Conservation (phyloP, 306 rosid genomes). For the Sindora glabra region DNA sequence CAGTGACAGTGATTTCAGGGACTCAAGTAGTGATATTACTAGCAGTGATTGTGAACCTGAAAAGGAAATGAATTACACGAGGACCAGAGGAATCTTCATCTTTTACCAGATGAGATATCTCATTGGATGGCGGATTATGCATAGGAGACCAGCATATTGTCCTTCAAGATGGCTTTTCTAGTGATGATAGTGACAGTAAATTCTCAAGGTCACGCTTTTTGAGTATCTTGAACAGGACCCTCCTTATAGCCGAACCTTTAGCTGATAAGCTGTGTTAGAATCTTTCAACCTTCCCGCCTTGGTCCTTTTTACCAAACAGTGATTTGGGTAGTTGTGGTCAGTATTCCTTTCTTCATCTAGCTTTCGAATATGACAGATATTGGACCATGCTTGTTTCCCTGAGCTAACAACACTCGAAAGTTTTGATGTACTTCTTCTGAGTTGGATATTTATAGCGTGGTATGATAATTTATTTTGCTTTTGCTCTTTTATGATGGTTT, state of each 20-base stretch:
- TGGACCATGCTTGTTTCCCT: slow-evolving; percentile 71
- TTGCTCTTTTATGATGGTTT: slow-evolving; percentile 4
- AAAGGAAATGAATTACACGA: slow-evolving; percentile 31
- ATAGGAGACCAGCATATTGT: slow-evolving; percentile 44
- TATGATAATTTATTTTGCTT: slow-evolving; percentile 29
- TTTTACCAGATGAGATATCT: slow-evolving; percentile 30
- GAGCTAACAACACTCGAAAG: slow-evolving; percentile 61
- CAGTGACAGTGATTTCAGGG: slow-evolving; percentile 80
- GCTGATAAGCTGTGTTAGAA: slow-evolving; percentile 72
- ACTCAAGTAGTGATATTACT: slow-evolving; percentile 87
- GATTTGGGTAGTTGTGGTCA: no score
- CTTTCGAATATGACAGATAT: slow-evolving; percentile 38
- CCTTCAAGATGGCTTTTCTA: slow-evolving; percentile 63
- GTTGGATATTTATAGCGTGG: slow-evolving; percentile 98
- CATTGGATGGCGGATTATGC: slow-evolving; percentile 42
- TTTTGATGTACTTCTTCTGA: slow-evolving; percentile 61
- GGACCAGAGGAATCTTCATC: slow-evolving; percentile 41
- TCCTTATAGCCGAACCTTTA: slow-evolving; percentile 83
- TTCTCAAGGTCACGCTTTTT: slow-evolving; percentile 55
- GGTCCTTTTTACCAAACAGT: no score
- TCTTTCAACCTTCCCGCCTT: no score
- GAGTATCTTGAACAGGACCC: slow-evolving; percentile 73
- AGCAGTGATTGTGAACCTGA: slow-evolving; percentile 66
- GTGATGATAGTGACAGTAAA: slow-evolving; percentile 72
- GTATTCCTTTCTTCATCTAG: background rate